These are phyloP conservation scores for Eragrostis nindensis DNA, from an alignment of 176 grass and related monocot genomes.

Conservation along the genomic window DNA sequence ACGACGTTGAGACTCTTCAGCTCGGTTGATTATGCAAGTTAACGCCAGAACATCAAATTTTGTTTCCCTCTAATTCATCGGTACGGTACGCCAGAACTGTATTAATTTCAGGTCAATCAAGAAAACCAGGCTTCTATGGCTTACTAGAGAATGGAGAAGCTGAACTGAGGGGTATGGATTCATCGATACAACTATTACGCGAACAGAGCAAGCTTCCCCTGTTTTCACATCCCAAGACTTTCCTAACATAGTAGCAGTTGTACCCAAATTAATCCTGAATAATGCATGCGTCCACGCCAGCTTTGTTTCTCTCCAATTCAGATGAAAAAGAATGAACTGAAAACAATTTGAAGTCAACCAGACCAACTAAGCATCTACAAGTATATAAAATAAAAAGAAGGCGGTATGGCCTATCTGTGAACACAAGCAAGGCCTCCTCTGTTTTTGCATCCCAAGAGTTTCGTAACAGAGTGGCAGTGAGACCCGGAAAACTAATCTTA, in stretches of 20 bases:
- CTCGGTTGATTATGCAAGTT: neutral
- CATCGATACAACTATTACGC: too few relatives aligned
- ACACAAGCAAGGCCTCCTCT: neutral
- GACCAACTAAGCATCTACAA: too few relatives aligned
- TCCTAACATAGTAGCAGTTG: too few relatives aligned
- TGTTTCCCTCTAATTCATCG: neutral
- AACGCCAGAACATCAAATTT: neutral
- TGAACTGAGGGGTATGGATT: neutral
- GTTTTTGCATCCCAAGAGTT: neutral
- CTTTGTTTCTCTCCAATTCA: too few relatives aligned
- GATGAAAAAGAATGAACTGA: too few relatives aligned
- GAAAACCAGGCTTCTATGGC: neutral
- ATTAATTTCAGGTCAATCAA: neutral
- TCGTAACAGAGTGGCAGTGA: neutral
- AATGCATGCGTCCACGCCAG: too few relatives aligned
- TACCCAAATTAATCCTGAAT: too few relatives aligned
- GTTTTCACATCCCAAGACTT: too few relatives aligned
- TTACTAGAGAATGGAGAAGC: neutral
- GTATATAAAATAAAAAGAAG: too few relatives aligned
- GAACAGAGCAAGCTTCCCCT: too few relatives aligned
- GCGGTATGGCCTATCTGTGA: neutral
- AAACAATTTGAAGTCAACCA: too few relatives aligned
- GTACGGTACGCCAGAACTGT: too few relatives aligned
- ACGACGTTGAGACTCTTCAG: constrained; percentile 25
- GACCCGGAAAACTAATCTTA: neutral